Conservation (phyloP, 169 alveolate species). For the Plasmodium vinckei region DNA sequence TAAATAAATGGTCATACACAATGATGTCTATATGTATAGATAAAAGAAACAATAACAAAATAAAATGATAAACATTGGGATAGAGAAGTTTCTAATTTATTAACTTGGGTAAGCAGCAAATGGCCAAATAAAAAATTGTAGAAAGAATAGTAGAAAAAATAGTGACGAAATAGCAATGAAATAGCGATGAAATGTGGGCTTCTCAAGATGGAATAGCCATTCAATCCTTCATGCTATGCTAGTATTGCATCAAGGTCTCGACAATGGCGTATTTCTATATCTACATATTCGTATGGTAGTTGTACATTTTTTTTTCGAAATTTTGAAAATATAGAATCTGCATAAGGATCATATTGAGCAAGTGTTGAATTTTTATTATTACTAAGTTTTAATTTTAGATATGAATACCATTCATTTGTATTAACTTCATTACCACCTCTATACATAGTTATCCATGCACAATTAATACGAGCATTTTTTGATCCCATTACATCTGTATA, state of each 20-base stretch:
- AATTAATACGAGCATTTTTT: constrained; percentile 50
- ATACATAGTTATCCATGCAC: constrained; percentile 75
- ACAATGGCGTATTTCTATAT: constrained; percentile 68
- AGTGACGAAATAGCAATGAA: too few relatives aligned
- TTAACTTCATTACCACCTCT: constrained; percentile 49
- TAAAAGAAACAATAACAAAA: too few relatives aligned
- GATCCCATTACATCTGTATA: constrained; percentile 71
- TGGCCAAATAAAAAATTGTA: too few relatives aligned
- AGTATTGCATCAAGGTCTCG: constrained; percentile 45
- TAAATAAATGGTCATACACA: too few relatives aligned
- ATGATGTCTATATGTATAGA: too few relatives aligned
- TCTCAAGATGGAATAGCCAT: not conserved
- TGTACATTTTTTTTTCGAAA: constrained; percentile 21
- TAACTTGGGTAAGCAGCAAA: too few relatives aligned
- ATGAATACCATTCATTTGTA: constrained; percentile 60
- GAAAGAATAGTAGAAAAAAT: too few relatives aligned
- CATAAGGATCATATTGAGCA: constrained; percentile 39
- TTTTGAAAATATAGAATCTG: constrained; percentile 36
- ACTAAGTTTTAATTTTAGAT: constrained; percentile 56
- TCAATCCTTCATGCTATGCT: not conserved
- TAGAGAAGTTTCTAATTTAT: too few relatives aligned
- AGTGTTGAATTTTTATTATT: constrained; percentile 11
- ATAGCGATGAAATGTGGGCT: too few relatives aligned
- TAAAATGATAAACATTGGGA: too few relatives aligned
- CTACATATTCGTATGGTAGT: constrained; percentile 51